Evolutionary conservation across 768 basidiomycete genomes (phyloP).

Genomic region (Pisolithus orientalis): DNA sequence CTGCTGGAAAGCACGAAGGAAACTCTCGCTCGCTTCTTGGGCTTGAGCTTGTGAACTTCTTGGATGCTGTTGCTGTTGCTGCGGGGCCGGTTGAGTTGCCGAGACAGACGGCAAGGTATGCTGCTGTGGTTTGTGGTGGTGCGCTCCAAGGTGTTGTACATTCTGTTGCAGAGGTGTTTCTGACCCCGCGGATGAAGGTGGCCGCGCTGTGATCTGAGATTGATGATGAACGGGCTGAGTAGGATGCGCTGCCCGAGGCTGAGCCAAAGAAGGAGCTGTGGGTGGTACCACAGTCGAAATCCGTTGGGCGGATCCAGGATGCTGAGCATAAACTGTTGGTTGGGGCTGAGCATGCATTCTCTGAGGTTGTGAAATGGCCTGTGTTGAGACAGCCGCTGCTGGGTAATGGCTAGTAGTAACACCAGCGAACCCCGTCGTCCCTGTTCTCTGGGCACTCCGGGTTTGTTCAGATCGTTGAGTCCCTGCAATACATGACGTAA

Average conservation of each 20-base stretch:
- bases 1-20: slow-evolving; percentile 16
- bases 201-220: neutral
- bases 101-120: neutral
- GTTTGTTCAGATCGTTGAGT: neutral
- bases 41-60: neutral
- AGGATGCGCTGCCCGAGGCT: neutral
- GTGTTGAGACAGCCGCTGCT: neutral
- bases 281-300: neutral
- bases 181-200: neutral
- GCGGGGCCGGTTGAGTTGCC: neutral
- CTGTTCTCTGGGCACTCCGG: neutral
- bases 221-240: neutral
- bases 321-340: neutral
- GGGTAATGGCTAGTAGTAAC: neutral
- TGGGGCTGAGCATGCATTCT: neutral
- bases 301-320: neutral
- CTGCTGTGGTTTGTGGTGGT: neutral
- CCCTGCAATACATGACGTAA: neutral
- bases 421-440: neutral
- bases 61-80: neutral
- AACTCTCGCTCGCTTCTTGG: slow-evolving; percentile 9
- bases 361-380: neutral
- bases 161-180: slow-evolving; percentile 1
- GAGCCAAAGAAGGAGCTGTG: neutral
- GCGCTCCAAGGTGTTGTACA: neutral